These are phyloP conservation scores for Colletotrichum endophyticum DNA, from an alignment of 2,329 filamentous ascomycete genomes.

Conservation along the genomic window DNA sequence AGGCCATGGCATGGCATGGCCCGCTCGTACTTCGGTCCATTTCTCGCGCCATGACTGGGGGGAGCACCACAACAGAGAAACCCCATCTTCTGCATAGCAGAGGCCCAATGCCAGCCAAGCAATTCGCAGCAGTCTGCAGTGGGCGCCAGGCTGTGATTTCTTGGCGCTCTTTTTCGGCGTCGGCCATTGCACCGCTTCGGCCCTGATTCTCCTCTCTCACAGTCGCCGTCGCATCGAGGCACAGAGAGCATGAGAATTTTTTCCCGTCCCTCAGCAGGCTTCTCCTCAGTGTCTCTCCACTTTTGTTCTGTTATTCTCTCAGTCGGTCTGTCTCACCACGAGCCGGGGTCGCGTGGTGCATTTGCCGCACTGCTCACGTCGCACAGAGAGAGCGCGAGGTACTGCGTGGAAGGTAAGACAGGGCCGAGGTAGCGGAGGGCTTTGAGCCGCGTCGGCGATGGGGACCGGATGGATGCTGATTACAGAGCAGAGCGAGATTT, in stretches of 20 bases:
- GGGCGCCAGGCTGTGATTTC: not conserved
- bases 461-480: not conserved
- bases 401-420: not conserved
- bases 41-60: slow-evolving; percentile 11
- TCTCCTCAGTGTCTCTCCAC: not conserved
- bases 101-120: not conserved
- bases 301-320: not conserved
- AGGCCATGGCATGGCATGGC: not conserved
- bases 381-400: not conserved
- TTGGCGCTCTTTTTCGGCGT: not conserved
- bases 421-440: not conserved
- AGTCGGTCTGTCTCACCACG: not conserved
- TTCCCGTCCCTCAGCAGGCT: not conserved
- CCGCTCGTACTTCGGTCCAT: slow-evolving; percentile 11
- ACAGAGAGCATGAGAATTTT: not conserved
- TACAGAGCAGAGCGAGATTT: not conserved
- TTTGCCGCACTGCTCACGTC: not conserved
- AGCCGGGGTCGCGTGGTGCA: not conserved
- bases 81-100: not conserved
- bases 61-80: not conserved
- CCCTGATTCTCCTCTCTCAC: not conserved
- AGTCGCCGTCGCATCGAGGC: not conserved
- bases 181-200: slow-evolving; percentile 3
- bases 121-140: not conserved
- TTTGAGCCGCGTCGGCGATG: not conserved